phyloP scores from a whole-genome alignment of 768 basidiomycete genomes.

The Leccinum longicurvipes region DNA sequence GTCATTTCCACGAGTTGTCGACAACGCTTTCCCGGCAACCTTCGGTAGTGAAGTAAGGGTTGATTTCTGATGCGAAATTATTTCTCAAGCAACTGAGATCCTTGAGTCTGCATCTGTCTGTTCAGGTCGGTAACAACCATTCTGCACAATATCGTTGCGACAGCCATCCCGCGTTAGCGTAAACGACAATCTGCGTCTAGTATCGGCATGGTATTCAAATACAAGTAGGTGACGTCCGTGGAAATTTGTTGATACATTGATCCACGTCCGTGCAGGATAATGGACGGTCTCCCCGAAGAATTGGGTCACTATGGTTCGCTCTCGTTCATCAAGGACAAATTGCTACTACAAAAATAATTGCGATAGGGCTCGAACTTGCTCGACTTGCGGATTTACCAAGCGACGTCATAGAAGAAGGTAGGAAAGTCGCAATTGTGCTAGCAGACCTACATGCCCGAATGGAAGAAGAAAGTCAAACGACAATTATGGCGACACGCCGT shows the following conservation, averaged over 20 bases:
- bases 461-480: conserved; percentile 61
- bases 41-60: conserved; percentile 71
- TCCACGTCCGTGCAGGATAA: conserved; percentile 46
- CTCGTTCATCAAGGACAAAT: not conserved
- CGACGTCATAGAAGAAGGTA: conserved; percentile 63
- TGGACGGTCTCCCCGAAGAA: conserved; percentile 65
- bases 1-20: conserved; percentile 79
- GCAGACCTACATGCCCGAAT: conserved; percentile 52
- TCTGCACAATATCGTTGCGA: not conserved
- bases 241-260: not conserved
- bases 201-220: conserved; percentile 73
- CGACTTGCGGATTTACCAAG: conserved; percentile 80
- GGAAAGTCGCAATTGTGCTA: conserved; percentile 57
- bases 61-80: not conserved
- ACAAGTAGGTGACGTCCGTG: conserved; percentile 49
- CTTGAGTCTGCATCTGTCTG: conserved; percentile 74
- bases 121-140: conserved; percentile 50
- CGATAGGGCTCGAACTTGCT: conserved; percentile 84
- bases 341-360: not conserved
- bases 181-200: conserved; percentile 50
- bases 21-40: conserved; percentile 74
- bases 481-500: conserved; percentile 55
- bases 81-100: not conserved
- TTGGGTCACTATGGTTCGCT: conserved; percentile 68
- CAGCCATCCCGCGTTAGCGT: conserved; percentile 37